A percentile compares a stretch with the other conserved stretches of the same genome.
Evolutionary conservation across 2,329 filamentous ascomycete species (phyloP).

Genomic region (Scedosporium boydii): DNA sequence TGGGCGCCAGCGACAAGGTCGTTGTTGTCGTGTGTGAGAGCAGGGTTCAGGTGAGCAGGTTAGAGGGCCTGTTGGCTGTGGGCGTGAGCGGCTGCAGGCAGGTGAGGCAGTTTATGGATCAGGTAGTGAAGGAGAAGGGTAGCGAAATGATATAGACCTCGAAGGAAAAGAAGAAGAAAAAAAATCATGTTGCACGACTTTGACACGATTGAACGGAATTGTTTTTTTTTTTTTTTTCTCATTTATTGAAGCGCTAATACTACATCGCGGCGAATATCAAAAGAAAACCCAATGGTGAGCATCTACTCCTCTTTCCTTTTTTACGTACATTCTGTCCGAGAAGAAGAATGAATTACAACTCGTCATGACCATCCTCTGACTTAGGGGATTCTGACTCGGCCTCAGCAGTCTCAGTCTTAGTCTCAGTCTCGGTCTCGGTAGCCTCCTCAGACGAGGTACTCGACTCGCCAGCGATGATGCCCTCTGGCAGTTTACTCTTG

Average conservation of each 20-base stretch:
- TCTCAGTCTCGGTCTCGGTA: constrained; percentile 15
- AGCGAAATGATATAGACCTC: constrained; percentile 41
- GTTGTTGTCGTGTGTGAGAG: constrained; percentile 79
- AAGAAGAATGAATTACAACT: not conserved
- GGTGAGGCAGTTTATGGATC: constrained; percentile 71
- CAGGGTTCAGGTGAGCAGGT: constrained; percentile 66
- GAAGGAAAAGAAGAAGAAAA: not conserved
- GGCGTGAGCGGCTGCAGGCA: constrained; percentile 87
- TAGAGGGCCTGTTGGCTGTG: constrained; percentile 90
- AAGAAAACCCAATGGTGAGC: not conserved
- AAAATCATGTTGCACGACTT: not conserved
- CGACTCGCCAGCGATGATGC: constrained; percentile 32
- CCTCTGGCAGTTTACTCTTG: constrained; percentile 65
- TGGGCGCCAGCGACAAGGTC: constrained; percentile 65
- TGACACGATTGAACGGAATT: not conserved
- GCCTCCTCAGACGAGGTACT: constrained; percentile 19
- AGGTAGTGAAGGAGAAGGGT: constrained; percentile 65
- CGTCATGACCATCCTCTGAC: not conserved
- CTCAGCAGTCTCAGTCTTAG: not conserved
- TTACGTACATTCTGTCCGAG: not conserved
- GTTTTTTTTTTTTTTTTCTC: not conserved
- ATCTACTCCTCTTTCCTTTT: not conserved
- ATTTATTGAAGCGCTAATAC: not conserved
- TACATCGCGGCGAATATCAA: not conserved
- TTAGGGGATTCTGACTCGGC: not conserved